Base-by-base conservation (phyloP, 192 early-diverging fungal genomes). In the Coemansia umbellata region DNA sequence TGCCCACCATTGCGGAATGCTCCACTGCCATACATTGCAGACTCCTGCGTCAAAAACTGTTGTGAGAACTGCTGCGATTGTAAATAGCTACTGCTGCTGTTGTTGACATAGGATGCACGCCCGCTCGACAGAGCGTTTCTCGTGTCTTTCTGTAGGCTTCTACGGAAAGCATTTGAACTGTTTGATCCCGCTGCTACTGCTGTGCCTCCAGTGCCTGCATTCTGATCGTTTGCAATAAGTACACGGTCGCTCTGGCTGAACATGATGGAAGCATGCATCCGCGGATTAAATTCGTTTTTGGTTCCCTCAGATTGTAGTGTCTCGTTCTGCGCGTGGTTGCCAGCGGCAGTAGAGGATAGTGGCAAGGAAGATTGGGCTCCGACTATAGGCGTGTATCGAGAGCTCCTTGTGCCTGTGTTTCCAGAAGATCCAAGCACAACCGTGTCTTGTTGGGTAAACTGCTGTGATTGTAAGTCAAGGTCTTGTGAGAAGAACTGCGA, bases 231-330 rank as follows among this genome's bases (percentile, higher is more conserved):
- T 2, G 42, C 55, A 18, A 47, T 52, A 24, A 69, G 47, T 4
- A 78, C 58, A 14, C 69, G 67, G 51, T 78, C 74, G 53, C 68
- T 71, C 26, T 60, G 63, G 44, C 68, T 71, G 27, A 78, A 68
- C 69, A 70, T 67, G 17, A 78, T 78, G 3, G 64, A 71, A 3
- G 67, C 63, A 31, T 71, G 74, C 74, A 78, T 63, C 13, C 60
- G 61, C 4, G 74, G 66, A 27, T 60, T 63, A 47, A 71, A 71
- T 19, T 47, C 37, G 47, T 66, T 70, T 2, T 15, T 22, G 8
- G 27, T 15, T 23, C 37, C 27, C 7, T 6, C 47, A 15, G 32
- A 26, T 14, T 26, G 37, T 5, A 17, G 13, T 19, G 15, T 10
- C 19, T 22, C 31, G 31, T 9, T 4, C 10, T 32, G 6, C 35